Evolutionary conservation across 2,329 filamentous ascomycete genomes (phyloP).

Genomic region (Simplicillium aogashimaense): DNA sequence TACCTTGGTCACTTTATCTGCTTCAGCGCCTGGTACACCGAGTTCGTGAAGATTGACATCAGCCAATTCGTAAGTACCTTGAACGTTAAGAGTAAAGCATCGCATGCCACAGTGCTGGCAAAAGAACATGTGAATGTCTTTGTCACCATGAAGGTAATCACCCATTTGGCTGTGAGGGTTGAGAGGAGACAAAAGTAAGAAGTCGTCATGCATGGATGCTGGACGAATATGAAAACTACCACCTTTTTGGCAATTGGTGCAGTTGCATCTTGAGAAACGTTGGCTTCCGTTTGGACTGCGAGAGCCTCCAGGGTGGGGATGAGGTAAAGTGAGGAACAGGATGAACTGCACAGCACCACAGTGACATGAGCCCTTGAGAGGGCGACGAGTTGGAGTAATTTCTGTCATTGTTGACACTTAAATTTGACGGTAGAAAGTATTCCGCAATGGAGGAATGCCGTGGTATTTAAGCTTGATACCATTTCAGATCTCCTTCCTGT

Average conservation of each 20-base stretch:
- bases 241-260: conserved; percentile 36
- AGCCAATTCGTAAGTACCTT: conserved; percentile 16
- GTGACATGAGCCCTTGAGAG: conserved; percentile 28
- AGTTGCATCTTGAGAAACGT: conserved; percentile 31
- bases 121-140: conserved; percentile 29
- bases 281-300: neutral
- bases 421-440: too few relatives aligned
- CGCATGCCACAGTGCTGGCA: conserved; percentile 34
- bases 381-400: neutral
- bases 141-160: conserved; percentile 25
- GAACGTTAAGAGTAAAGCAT: conserved; percentile 28
- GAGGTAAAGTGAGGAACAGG: conserved; percentile 28
- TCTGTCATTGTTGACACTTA: too few relatives aligned
- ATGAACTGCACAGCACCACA: conserved; percentile 30
- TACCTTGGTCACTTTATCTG: conserved; percentile 9
- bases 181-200: conserved; percentile 32
- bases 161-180: conserved; percentile 25
- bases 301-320: neutral
- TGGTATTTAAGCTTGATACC: too few relatives aligned
- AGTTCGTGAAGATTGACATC: conserved; percentile 12
- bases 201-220: conserved; percentile 25
- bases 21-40: conserved; percentile 3
- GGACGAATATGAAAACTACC: conserved; percentile 34
- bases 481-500: too few relatives aligned
- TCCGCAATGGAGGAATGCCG: too few relatives aligned